These are phyloP conservation scores for Aspergillus panamensis DNA, from an alignment of 495 filamentous ascomycete genomes.

Conservation along the genomic window DNA sequence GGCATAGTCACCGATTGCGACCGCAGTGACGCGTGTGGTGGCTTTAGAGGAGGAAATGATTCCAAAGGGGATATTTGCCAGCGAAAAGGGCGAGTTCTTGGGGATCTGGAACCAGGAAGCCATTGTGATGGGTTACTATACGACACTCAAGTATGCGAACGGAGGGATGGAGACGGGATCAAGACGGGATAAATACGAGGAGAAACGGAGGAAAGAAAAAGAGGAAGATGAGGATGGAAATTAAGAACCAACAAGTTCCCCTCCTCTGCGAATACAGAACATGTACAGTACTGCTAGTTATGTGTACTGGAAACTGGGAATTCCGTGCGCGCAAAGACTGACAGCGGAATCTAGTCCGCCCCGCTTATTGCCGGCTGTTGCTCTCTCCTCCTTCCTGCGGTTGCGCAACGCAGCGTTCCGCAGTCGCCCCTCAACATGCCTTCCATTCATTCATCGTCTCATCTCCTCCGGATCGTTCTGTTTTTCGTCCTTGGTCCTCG, in stretches of 20 bases:
- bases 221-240: background rate
- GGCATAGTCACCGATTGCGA: constrained; percentile 73
- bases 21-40: constrained; percentile 59
- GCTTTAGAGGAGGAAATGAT: constrained; percentile 64
- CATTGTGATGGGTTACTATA: constrained; percentile 36
- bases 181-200: background rate
- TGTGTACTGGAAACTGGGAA: too few species aligned
- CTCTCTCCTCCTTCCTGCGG: background rate
- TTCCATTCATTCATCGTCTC: background rate
- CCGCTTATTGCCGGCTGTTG: constrained; percentile 29
- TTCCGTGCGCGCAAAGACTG: too few species aligned
- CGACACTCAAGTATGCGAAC: background rate
- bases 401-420: constrained; percentile 15
- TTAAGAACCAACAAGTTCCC: too few species aligned
- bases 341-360: constrained; percentile 30
- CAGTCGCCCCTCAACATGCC: constrained; percentile 6
- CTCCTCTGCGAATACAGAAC: too few species aligned
- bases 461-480: background rate
- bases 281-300: too few species aligned
- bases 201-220: background rate
- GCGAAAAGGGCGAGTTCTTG: constrained; percentile 67
- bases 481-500: background rate
- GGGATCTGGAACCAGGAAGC: constrained; percentile 66
- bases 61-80: constrained; percentile 90
- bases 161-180: background rate